Evolutionary conservation across 83 land plant species (phyloP).

Genomic region (Isoetes engelmannii): DNA sequence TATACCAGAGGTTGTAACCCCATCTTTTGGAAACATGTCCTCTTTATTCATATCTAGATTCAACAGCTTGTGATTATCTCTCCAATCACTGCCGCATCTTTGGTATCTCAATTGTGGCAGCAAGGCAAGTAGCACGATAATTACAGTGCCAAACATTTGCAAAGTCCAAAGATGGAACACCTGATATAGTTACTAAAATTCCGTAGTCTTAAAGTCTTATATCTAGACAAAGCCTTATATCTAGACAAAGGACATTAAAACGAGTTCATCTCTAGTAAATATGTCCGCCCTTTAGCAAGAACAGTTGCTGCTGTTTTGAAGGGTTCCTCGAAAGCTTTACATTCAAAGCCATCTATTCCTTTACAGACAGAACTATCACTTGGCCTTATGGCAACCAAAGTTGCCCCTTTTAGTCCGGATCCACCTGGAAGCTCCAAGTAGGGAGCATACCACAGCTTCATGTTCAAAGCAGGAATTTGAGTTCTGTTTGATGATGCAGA

Average conservation of each 20-base stretch:
- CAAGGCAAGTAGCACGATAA: no score
- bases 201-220: no score
- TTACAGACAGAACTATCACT: slow-evolving; percentile 13
- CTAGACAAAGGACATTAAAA: slow-evolving; percentile 10
- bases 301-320: slow-evolving; percentile 17
- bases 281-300: slow-evolving; percentile 20
- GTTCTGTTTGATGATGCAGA: slow-evolving; percentile 22
- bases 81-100: no score
- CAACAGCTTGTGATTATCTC: no score
- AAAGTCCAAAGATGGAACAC: no score
- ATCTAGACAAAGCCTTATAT: not conserved
- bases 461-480: slow-evolving; percentile 23
- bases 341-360: slow-evolving; percentile 13
- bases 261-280: slow-evolving; percentile 28
- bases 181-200: no score
- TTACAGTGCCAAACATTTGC: no score
- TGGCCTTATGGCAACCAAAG: slow-evolving; percentile 21
- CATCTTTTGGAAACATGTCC: no score
- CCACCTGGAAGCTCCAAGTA: slow-evolving; percentile 22
- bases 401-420: slow-evolving; percentile 17
- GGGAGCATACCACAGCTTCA: slow-evolving; percentile 32
- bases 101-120: no score
- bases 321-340: slow-evolving; percentile 25
- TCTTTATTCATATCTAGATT: no score
- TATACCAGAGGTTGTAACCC: no score